Base-by-base conservation (phyloP, 23 red algal genomes). In the Agarophyton chilense region DNA sequence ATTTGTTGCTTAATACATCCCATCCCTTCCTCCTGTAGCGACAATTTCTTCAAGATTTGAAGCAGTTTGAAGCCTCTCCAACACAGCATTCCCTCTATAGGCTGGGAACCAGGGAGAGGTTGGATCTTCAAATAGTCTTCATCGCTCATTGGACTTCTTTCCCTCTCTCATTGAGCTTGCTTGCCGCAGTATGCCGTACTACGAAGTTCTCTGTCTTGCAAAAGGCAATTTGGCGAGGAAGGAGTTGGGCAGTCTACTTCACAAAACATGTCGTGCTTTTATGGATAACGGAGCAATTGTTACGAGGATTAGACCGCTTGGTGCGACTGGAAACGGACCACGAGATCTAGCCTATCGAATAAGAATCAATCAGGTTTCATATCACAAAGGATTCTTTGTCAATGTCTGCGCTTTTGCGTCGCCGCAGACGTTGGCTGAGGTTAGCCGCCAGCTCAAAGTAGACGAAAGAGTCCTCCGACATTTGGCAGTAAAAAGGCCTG, bases 371-470 rank as follows among this genome's bases (percentile, higher is more conserved):
- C 89, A 92, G 66, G 89, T 92, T 26, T 67, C 78, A 54, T 67
- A 84, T 49, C 56, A 92, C 47, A 75, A 65, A 19, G 89, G 65
- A 9, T 92, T 84, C 66, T 92, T 68, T 42, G 55, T 92, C 18
- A 82, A 83, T 39, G 52, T 92, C 13, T 92, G 89, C 68, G 89
- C 89, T 45, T 84, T 92, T 53, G 78, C 89, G 4, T 92, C 89
- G 49, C 78, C 89, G 2, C 44, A 60, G 29, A 67, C 89, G 31
- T 21, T 92, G 43, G 79, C 78, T 13, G 89, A 92, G 52, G 89
- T 92, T 18, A 33, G 17, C 26, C 89, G 89, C 33, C 89, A 82
- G 77, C 65, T 92, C 50, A 70, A 65, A 35, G 39, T 84, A 18
- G 89, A 92, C 70, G 89, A 92, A 40, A 39, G 77, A 39, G 70